Evolutionary conservation across 306 rosid genomes (phyloP).

Genomic region (Macrotyloma uniflorum): DNA sequence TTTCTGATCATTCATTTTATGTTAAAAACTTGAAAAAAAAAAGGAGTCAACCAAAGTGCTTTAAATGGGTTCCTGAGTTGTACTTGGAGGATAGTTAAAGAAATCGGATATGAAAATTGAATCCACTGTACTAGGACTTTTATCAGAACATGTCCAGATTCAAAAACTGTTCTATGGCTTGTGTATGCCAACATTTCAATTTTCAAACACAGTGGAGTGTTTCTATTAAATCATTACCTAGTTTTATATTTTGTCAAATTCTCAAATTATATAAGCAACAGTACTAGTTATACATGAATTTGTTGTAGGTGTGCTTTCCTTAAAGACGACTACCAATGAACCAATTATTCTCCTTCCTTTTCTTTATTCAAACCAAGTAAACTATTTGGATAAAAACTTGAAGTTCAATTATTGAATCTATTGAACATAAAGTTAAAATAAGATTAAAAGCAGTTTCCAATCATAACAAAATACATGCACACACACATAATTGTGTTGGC

Average conservation of each 20-base stretch:
- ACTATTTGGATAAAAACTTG: not conserved
- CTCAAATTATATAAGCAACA: not conserved
- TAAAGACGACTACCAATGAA: too few relatives aligned
- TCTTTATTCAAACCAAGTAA: not conserved
- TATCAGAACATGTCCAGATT: constrained; percentile 9
- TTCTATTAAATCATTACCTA: constrained; percentile 12
- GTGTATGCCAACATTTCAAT: constrained; percentile 24
- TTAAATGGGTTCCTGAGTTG: not conserved
- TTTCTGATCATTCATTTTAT: not conserved
- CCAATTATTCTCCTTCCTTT: too few relatives aligned
- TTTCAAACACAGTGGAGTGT: not conserved
- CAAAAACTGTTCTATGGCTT: not conserved
- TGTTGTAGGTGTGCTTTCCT: not conserved
- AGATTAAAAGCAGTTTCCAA: not conserved
- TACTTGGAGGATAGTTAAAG: not conserved
- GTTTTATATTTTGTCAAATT: constrained; percentile 19
- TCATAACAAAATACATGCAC: not conserved
- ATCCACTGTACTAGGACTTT: constrained; percentile 29
- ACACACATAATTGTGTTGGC: not conserved
- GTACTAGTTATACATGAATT: not conserved
- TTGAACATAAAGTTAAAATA: not conserved
- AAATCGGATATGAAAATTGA: not conserved
- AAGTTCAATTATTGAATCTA: constrained; percentile 5
- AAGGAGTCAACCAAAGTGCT: constrained; percentile 24
- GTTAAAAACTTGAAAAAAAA: not conserved